Evolutionary conservation across 176 grass and related monocot genomes (phyloP).

Genomic region (Chloris gayana): DNA sequence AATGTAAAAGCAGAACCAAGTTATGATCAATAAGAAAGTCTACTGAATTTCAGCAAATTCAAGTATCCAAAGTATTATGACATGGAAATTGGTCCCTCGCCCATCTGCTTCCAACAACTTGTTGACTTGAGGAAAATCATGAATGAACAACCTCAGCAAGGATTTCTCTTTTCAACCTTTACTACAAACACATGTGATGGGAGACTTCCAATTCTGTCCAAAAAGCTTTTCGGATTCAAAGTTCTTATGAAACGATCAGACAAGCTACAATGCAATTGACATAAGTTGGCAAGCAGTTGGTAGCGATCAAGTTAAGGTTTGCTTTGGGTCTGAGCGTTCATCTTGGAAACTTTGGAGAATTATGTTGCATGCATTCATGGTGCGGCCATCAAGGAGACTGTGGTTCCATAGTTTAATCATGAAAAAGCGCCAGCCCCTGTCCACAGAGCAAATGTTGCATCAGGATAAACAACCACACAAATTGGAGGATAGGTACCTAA

Average conservation of each 20-base stretch:
- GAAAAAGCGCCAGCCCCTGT: constrained; percentile 87
- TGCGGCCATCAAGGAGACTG: constrained; percentile 74
- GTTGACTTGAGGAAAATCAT: background rate
- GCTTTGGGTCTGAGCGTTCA: constrained; percentile 48
- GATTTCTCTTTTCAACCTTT: background rate
- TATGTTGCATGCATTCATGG: constrained; percentile 73
- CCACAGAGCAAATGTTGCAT: constrained; percentile 15
- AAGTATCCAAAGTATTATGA: background rate
- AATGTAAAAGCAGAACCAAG: too few species aligned
- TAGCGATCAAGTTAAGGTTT: constrained; percentile 32
- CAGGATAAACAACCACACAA: background rate
- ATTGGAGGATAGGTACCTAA: background rate
- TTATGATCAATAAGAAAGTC: background rate
- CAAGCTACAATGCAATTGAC: background rate
- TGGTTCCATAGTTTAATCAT: constrained; percentile 99
- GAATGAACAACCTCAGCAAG: background rate
- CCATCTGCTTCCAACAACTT: background rate
- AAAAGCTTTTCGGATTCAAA: constrained; percentile 9
- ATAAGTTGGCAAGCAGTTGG: background rate
- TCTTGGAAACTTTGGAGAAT: constrained; percentile 75
- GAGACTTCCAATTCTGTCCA: constrained; percentile 5
- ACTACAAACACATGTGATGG: background rate
- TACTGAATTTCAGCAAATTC: background rate
- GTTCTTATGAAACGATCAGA: background rate
- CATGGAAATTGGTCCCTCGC: background rate